Evolutionary conservation across 1,139 yeast genomes (phyloP), one percentile per base, ranked within the genome.

Genomic region (Lodderomyces pseudojiufengensis): DNA sequence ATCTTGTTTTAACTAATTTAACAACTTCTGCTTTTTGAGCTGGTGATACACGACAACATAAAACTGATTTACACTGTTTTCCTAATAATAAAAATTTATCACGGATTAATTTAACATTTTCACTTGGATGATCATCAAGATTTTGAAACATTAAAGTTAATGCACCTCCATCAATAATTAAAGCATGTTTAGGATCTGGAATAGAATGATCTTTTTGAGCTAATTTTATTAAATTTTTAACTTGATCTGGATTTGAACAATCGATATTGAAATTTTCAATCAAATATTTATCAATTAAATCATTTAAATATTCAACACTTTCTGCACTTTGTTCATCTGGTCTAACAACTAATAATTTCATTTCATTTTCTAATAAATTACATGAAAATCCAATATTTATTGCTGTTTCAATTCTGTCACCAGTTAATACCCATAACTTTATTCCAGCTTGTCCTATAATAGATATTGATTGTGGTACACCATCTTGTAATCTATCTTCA

Each of bases 371-470:
- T 44, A 92, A 70, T 46, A 92, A 67, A 52, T 92, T 92, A 70
- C 97, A 92, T 9, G 97, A 87, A 56, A 87, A 92, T 4, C 98
- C 98, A 66, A 92, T 92, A 55, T 92, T 92, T 54, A 92, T 92
- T 8, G 98, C 98, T 23, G 98, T 92, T 63, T 92, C 98, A 33
- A 92, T 94, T 63, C 90, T 85, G 61, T 92, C 98, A 60, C 98
- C 98, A 12, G 98, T 92, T 39, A 92, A 71, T 27, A 92, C 97
- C 98, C 98, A 92, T 38, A 92, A 68, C 59, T 92, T 92, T 48
- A 92, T 84, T 52, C 98, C 98, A 7, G 97, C 97, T 48, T 81
- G 76, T 9, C 84, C 86, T 39, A 92, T 72, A 32, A 84, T 63
- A 9, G 88, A 83, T 59, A 92, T 92, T 4, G 97, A 77, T 48